Conservation (phyloP, 2,329 filamentous ascomycete genomes). For the Alternaria incomplexa region DNA sequence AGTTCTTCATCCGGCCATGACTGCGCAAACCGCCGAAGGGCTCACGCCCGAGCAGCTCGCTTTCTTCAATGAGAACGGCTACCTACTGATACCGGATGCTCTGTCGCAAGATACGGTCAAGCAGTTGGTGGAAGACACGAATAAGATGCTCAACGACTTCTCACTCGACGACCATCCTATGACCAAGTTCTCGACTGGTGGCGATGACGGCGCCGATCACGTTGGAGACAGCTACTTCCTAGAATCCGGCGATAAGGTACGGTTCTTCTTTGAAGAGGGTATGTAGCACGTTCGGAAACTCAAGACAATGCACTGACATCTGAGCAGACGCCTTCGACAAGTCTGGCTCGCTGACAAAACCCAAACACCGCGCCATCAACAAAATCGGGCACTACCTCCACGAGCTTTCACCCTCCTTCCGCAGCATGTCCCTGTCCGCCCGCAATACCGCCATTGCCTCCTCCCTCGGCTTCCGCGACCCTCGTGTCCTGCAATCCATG, state of each 20-base stretch:
- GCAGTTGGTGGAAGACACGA: constrained; percentile 75
- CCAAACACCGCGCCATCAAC: constrained; percentile 86
- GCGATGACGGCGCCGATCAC: constrained; percentile 69
- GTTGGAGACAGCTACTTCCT: constrained; percentile 97
- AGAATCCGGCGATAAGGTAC: constrained; percentile 84
- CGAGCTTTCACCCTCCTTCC: constrained; percentile 55
- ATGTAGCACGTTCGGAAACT: not conserved
- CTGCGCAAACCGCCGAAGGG: constrained; percentile 49
- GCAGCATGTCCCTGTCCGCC: constrained; percentile 59
- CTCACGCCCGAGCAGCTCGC: constrained; percentile 75
- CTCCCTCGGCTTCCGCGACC: constrained; percentile 75
- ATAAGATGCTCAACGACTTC: constrained; percentile 75
- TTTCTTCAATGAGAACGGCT: constrained; percentile 82
- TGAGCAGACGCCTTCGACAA: constrained; percentile 74
- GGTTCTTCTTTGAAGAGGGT: constrained; percentile 94
- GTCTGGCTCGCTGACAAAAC: constrained; percentile 70
- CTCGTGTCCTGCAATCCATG: constrained; percentile 89
- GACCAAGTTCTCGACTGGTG: constrained; percentile 91
- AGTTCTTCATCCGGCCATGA: constrained; percentile 14
- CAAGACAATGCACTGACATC: not conserved
- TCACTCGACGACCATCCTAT: constrained; percentile 84
- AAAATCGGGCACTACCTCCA: constrained; percentile 61
- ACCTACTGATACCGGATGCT: constrained; percentile 83
- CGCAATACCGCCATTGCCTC: constrained; percentile 69
- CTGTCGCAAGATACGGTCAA: constrained; percentile 70